A percentile compares a stretch with the other conserved stretches of the same genome.
Conservation (phyloP, 2,329 filamentous ascomycete species). For the Cordyceps javanica region DNA sequence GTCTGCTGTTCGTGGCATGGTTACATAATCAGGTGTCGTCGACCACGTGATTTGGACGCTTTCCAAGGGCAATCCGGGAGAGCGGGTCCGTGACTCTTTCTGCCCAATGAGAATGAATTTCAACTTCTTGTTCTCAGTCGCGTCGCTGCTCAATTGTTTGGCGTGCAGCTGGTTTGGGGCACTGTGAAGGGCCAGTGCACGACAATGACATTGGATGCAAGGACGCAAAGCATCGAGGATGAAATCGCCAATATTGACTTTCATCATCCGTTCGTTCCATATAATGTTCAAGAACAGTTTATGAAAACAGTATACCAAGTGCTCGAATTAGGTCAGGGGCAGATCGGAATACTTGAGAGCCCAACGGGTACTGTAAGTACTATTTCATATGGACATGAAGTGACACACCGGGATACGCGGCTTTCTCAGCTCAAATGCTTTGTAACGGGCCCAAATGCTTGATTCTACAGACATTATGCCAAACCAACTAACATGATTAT, state of each 20-base stretch:
- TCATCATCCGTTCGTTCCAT: slow-evolving; percentile 81
- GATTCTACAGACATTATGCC: not conserved
- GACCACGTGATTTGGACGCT: slow-evolving; percentile 26
- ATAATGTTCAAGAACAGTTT: slow-evolving; percentile 80
- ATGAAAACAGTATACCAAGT: slow-evolving; percentile 79
- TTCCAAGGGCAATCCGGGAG: not conserved
- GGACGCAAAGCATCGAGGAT: slow-evolving; percentile 17
- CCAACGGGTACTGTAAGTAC: slow-evolving; percentile 68
- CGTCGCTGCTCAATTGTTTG: not conserved
- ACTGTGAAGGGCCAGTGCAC: not conserved
- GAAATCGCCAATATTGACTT: slow-evolving; percentile 50
- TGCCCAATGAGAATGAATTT: not conserved
- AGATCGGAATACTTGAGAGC: slow-evolving; percentile 84
- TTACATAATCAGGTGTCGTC: not conserved
- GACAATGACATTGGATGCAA: slow-evolving; percentile 18
- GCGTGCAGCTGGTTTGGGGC: not conserved
- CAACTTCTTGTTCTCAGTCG: not conserved
- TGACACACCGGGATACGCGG: too few relatives aligned
- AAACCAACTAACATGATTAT: not conserved
- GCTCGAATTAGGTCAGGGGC: slow-evolving; percentile 62
- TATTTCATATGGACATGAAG: too few relatives aligned
- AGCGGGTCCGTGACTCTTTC: not conserved
- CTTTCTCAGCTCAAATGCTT: too few relatives aligned
- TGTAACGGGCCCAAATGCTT: too few relatives aligned
- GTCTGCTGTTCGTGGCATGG: not conserved